Base-by-base conservation (phyloP, 2,329 filamentous ascomycete species). In the Fragosphaeria purpurea region DNA sequence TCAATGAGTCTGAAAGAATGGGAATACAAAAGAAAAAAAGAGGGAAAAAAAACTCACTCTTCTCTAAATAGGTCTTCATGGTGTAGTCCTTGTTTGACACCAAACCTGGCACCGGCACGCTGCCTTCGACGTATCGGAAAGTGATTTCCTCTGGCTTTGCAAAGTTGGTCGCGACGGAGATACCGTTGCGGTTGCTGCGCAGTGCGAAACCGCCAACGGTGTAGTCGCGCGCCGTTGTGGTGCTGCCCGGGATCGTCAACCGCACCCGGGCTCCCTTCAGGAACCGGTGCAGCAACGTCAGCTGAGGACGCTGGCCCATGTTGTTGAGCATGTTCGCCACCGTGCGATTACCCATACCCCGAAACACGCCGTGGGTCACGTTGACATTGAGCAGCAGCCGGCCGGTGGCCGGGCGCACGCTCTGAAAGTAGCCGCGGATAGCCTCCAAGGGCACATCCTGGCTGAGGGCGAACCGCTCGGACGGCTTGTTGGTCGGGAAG, bases 351-450 rank as follows among this genome's bases (percentile, higher is more conserved):
- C 55, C 34, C 4, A 37, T 12, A 1, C 48, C 59, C 9, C 69
- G 72, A 60, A 80, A 80, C 13, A 78, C 68, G 4, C 71, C 73
- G 54, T 79, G 72, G 0, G 73, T 73, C 8, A 78, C 71, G 50
- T 81, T 80, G 44, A 68, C 66, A 53, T 81, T 81, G 32, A 80
- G 62, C 0, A 81, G 67, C 1, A 80, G 57, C 0, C 75, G 67
- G 2, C 75, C 76, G 0, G 77, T 80, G 0, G 72, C 72, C 1
- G 75, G 65, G 6, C 76, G 73, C 3, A 73, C 68, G 35, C 75
- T 79, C 58, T 77, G 74, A 50, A 79, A 79, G 56, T 75, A 79
- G 1, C 77, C 77, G 12, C 76, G 71, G 1, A 74, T 63, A 34
- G 75, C 68, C 7, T 47, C 42, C 6, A 46, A 59, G 48, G 49